Base-by-base conservation (phyloP, 768 basidiomycete genomes). In the Pulveroboletus sp. region DNA sequence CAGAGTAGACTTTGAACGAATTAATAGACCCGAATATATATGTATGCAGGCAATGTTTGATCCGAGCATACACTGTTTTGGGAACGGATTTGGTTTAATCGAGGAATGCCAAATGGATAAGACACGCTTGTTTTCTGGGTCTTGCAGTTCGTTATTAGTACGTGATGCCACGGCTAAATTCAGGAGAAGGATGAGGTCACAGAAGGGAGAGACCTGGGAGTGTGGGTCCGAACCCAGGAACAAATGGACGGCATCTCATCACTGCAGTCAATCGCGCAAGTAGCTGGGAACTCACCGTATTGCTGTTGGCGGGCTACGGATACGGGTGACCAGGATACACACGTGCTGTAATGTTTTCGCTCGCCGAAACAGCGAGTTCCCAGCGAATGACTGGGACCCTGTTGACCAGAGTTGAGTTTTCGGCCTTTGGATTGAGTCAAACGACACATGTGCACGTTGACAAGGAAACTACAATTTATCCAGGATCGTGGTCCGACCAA, bases 151-250 rank as follows among this genome's bases (percentile, higher is more conserved):
- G 64, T 51, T 50, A 61, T 58, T 50, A 52, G 59, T 65, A 65
- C 64, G 64, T 67, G 56, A 65, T 63, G 28, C 9, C n/a, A 31
- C 36, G 27, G 35, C 39, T 47, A 63, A 63, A 61, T 61, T 57
- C 56, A 63, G 61, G 58, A 57, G 60, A 50, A 47, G 5, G 17
- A 49, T 59, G 63, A 57, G 57, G 63, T 62, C 57, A 64, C 30
- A 37, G 39, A 39, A 26, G 33, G 31, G 24, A 39, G 8, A 51
- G 8, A 51, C 41, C 36, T 46, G 49, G 49, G 33, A 52, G 41
- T n/a, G 31, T 27, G 27, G 27, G 11, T 35, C 24, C 43, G 21
- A 41, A 18, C 43, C 31, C 39, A 46, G 58, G 46, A 37, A 44
- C 49, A 12, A 37, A 1, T 42, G 17, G 35, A 46, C 26, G n/a